Evolutionary conservation across 495 filamentous ascomycete species (phyloP).

Genomic region (Apodospora peruviana): DNA sequence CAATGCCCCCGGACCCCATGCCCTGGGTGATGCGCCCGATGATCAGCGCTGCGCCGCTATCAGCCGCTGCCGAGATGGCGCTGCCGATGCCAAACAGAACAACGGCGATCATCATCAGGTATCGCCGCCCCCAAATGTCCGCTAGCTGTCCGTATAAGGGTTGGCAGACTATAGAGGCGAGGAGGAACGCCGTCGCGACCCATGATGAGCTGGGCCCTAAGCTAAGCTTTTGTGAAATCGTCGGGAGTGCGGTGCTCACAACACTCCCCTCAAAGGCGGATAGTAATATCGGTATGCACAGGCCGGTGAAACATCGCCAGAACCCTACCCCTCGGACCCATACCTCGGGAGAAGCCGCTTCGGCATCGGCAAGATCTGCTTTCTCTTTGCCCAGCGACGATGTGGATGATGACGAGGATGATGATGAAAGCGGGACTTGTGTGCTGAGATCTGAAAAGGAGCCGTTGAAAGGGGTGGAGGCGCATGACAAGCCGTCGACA

Average conservation of each 20-base stretch:
- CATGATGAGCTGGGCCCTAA: slow-evolving; percentile 23
- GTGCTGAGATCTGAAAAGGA: not conserved
- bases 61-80: slow-evolving; percentile 33
- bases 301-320: slow-evolving; percentile 33
- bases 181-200: slow-evolving; percentile 23
- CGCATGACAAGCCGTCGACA: not conserved
- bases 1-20: slow-evolving; percentile 70
- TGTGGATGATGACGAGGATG: slow-evolving; percentile 3
- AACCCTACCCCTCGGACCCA: slow-evolving; percentile 28
- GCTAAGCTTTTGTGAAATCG: slow-evolving; percentile 28
- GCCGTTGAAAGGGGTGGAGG: not conserved
- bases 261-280: slow-evolving; percentile 48
- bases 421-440: not conserved
- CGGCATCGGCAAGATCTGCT: not conserved
- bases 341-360: not conserved
- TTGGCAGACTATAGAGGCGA: slow-evolving; percentile 25
- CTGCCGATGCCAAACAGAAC: slow-evolving; percentile 39
- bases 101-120: slow-evolving; percentile 36
- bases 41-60: slow-evolving; percentile 54
- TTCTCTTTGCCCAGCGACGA: slow-evolving; percentile 7
- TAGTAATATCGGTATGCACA: slow-evolving; percentile 32
- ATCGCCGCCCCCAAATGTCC: slow-evolving; percentile 47
- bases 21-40: slow-evolving; percentile 74
- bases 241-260: slow-evolving; percentile 44
- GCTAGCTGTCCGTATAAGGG: slow-evolving; percentile 39